Evolutionary conservation across 2,329 filamentous ascomycete species (phyloP).

Genomic region (Colletotrichum theobromicola): DNA sequence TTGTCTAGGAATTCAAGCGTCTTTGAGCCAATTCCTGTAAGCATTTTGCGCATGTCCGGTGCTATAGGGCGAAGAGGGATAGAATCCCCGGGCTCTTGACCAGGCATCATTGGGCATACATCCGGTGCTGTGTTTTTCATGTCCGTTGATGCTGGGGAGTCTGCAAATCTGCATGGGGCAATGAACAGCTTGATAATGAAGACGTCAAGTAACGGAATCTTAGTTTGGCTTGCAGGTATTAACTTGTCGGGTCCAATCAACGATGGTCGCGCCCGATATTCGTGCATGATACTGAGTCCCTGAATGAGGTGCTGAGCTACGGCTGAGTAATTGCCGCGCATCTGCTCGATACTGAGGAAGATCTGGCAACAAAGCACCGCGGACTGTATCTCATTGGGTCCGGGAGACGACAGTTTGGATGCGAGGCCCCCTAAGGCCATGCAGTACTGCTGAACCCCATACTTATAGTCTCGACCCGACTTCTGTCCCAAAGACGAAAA

Average conservation of each 20-base stretch:
- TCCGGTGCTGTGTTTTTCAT: conserved; percentile 19
- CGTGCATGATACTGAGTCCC: conserved; percentile 48
- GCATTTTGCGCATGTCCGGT: conserved; percentile 40
- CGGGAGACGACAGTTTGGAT: conserved; percentile 38
- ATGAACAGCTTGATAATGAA: conserved; percentile 48
- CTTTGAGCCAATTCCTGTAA: conserved; percentile 35
- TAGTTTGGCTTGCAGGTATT: conserved; percentile 32
- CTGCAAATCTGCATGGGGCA: conserved; percentile 46
- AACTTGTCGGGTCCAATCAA: conserved; percentile 30
- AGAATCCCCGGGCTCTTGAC: conserved; percentile 26
- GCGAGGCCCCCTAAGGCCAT: conserved; percentile 45
- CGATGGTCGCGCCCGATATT: conserved; percentile 41
- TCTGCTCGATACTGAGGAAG: conserved; percentile 53
- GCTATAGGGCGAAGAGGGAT: conserved; percentile 34
- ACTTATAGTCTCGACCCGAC: conserved; percentile 22
- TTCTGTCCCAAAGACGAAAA: conserved; percentile 30
- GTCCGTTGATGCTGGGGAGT: conserved; percentile 26
- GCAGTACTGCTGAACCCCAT: conserved; percentile 47
- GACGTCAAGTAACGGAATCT: conserved; percentile 43
- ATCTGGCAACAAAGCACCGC: conserved; percentile 51
- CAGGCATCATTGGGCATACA: conserved; percentile 23
- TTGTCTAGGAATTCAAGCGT: conserved; percentile 37
- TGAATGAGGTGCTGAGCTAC: conserved; percentile 48
- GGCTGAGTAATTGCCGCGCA: conserved; percentile 40
- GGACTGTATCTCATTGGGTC: conserved; percentile 35